phyloP scores from a whole-genome alignment of 805 yeast species.

The Spathaspora arborariae region DNA sequence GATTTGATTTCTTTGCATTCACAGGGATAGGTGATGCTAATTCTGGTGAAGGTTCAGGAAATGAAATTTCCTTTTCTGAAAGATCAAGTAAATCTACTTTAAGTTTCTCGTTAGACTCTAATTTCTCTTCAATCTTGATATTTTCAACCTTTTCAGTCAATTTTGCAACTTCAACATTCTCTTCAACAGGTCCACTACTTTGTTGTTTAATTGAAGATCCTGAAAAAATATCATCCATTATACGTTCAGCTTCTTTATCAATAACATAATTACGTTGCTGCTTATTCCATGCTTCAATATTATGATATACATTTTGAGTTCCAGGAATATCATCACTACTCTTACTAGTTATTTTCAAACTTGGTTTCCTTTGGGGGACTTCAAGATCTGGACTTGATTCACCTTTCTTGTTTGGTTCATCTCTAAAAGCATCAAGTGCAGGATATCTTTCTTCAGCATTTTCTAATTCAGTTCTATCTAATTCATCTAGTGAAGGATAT shows the following conservation, averaged over 20 bases:
- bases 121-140: not conserved
- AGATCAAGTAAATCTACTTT: not conserved
- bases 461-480: constrained; percentile 8
- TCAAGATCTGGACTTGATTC: not conserved
- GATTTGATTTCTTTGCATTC: constrained; percentile 1
- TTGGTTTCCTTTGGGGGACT: not conserved
- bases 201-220: not conserved
- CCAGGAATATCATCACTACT: constrained; percentile 1
- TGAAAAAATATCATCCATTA: constrained; percentile 39
- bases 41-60: not conserved
- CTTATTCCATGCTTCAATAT: constrained; percentile 38
- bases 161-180: not conserved
- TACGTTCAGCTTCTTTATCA: constrained; percentile 30
- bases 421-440: constrained; percentile 34
- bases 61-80: not conserved
- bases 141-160: not conserved
- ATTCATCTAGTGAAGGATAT: constrained; percentile 46
- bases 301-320: constrained; percentile 15
- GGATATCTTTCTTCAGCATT: constrained; percentile 39
- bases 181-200: not conserved
- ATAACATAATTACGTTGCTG: constrained; percentile 13
- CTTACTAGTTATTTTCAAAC: not conserved
- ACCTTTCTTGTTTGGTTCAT: not conserved
- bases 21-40: not conserved
- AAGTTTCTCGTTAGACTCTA: not conserved